Base-by-base conservation (phyloP, 768 basidiomycete genomes). In the Trametes cinnabarina region DNA sequence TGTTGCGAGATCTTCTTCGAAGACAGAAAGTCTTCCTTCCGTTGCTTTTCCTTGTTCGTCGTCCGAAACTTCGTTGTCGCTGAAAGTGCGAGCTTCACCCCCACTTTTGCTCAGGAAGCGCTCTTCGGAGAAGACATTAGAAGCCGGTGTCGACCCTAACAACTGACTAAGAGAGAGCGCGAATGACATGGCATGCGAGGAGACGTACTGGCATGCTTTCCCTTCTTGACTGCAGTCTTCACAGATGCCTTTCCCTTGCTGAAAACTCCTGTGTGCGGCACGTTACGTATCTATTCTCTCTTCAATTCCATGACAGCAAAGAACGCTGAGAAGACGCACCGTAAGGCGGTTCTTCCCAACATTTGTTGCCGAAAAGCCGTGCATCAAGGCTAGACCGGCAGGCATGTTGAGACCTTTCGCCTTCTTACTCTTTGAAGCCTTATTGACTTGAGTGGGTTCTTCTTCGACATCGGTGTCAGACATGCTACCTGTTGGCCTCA, bases 181-280 rank as follows among this genome's bases (percentile, higher is more conserved):
- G 6, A n/a, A n/a, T n/a, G n/a, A 12, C 30, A 32, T 32, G 6
- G 6, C 30, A 32, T 12, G 12, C 7, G 30, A 32, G 30, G 30
- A 12, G 6, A 63, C 60, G 60, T 57, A 76, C 69, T 69, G 67
- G 71, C 55, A 68, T 71, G 50, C 55, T 54, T 42, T 40, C 50
- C 55, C 55, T 62, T 62, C 28, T 66, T 66, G 22, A 67, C 63
- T 58, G 68, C 64, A 4, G 77, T 71, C 56, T 76, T 79, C 6
- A 66, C 65, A 0, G 87, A 89, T 15, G 85, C 82, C 64, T 78
- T 87, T 1, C 87, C 87, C 69, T 82, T 86, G 62, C 74, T 79
- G 62, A 88, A 87, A 1, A 88, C 82, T 1, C 87, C 87, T 25
- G 76, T 63, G 5, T 72, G 63, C 12, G 77, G 79, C 47, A 81